Conservation (phyloP, 2,329 filamentous ascomycete species). For the Dothistroma septosporum region DNA sequence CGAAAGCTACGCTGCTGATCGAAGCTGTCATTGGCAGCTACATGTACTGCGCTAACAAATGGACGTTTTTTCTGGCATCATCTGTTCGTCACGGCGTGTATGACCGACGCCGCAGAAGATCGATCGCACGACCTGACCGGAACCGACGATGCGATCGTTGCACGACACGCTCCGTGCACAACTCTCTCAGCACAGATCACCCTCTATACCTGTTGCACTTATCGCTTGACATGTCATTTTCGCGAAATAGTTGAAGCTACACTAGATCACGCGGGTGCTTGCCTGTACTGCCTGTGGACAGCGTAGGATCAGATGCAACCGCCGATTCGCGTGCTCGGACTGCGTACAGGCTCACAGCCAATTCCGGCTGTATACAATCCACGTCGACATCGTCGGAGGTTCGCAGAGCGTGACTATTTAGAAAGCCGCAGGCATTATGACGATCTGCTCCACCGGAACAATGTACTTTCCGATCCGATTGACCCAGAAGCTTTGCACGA, state of each 20-base stretch:
- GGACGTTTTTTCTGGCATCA: neutral
- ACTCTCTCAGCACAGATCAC: too few species aligned
- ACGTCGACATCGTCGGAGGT: constrained; percentile 55
- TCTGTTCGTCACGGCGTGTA: neutral
- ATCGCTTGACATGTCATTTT: neutral
- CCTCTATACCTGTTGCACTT: too few species aligned
- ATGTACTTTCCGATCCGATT: constrained; percentile 65
- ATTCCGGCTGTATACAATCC: constrained; percentile 44
- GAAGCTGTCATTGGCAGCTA: neutral
- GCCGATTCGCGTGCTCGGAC: constrained; percentile 65
- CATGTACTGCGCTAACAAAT: neutral
- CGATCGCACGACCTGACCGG: neutral
- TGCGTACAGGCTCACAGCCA: constrained; percentile 44
- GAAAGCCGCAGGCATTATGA: constrained; percentile 68
- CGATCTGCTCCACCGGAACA: constrained; percentile 59
- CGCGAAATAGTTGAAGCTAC: neutral
- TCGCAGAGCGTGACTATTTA: constrained; percentile 64
- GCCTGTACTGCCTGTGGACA: constrained; percentile 71
- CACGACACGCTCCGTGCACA: neutral
- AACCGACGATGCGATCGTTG: neutral
- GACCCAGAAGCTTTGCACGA: constrained; percentile 33
- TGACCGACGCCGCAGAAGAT: neutral
- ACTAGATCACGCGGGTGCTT: constrained; percentile 38
- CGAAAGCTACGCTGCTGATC: too few species aligned
- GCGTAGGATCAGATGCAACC: constrained; percentile 66